Conservation (phyloP, 164 flowering plant species). For the Macadamia tetraphylla region DNA sequence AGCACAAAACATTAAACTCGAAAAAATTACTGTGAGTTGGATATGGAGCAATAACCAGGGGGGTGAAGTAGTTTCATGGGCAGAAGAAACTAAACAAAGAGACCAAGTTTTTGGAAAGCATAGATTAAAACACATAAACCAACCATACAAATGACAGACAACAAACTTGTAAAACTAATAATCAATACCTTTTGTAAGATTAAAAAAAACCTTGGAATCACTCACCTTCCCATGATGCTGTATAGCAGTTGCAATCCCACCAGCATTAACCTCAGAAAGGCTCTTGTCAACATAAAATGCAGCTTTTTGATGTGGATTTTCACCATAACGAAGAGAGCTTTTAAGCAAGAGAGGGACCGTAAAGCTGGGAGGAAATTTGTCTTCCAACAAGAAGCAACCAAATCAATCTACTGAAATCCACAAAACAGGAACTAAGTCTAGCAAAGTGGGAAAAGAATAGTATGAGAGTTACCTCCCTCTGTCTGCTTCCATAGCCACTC, state of each 20-base stretch:
- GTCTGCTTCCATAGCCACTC: slow-evolving; percentile 98
- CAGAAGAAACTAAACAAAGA: background rate
- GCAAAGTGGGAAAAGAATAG: background rate
- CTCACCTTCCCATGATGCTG: slow-evolving; percentile 97
- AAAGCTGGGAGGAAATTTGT: slow-evolving; percentile 73
- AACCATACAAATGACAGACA: too few species aligned
- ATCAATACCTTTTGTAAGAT: background rate
- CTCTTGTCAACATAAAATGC: slow-evolving; percentile 91
- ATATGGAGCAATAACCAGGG: too few species aligned
- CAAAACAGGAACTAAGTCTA: background rate
- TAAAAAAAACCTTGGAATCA: background rate
- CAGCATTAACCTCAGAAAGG: slow-evolving; percentile 77
- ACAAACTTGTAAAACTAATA: too few species aligned
- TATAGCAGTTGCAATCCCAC: slow-evolving; percentile 91
- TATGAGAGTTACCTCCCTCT: slow-evolving; percentile 39
- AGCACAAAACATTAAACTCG: too few species aligned
- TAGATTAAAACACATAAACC: too few species aligned
- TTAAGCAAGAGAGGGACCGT: slow-evolving; percentile 64
- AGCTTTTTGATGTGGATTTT: slow-evolving; percentile 96
- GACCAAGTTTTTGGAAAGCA: too few species aligned
- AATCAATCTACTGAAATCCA: background rate
- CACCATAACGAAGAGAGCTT: slow-evolving; percentile 92
- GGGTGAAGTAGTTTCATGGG: background rate
- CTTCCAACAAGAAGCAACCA: slow-evolving; percentile 24
- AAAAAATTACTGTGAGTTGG: too few species aligned